Conservation (phyloP, 495 filamentous ascomycete genomes). For the Neurospora sublineolata region DNA sequence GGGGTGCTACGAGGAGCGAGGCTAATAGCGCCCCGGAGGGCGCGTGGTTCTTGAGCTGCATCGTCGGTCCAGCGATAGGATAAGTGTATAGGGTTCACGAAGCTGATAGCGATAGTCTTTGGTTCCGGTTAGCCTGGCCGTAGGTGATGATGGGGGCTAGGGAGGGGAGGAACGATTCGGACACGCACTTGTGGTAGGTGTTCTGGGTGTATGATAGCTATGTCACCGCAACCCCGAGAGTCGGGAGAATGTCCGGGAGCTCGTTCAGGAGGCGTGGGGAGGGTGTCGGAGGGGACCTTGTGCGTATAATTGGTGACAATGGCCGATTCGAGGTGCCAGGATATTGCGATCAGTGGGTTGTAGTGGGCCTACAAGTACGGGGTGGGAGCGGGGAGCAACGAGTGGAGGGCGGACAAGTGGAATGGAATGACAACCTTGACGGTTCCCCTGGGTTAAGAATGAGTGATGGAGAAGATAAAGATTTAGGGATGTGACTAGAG, state of each 20-base stretch:
- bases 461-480: background rate
- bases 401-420: background rate
- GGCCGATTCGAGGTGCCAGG: background rate
- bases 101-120: background rate
- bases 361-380: background rate
- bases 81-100: background rate
- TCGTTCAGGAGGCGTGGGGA: background rate
- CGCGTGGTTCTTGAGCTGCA: slow-evolving; percentile 37
- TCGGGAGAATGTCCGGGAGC: background rate
- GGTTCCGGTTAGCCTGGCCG: background rate
- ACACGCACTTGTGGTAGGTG: background rate
- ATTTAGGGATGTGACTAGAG: background rate
- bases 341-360: background rate
- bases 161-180: background rate
- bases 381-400: background rate
- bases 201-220: background rate
- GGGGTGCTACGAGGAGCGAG: slow-evolving; percentile 33
- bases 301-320: background rate
- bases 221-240: background rate
- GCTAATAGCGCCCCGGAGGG: slow-evolving; percentile 36
- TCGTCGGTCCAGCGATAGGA: slow-evolving; percentile 13
- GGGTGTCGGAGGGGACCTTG: background rate
- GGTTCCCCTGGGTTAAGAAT: background rate
- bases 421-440: background rate
- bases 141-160: background rate